Base-by-base conservation (phyloP, 169 alveolate genomes). In the Besnoitia besnoiti region DNA sequence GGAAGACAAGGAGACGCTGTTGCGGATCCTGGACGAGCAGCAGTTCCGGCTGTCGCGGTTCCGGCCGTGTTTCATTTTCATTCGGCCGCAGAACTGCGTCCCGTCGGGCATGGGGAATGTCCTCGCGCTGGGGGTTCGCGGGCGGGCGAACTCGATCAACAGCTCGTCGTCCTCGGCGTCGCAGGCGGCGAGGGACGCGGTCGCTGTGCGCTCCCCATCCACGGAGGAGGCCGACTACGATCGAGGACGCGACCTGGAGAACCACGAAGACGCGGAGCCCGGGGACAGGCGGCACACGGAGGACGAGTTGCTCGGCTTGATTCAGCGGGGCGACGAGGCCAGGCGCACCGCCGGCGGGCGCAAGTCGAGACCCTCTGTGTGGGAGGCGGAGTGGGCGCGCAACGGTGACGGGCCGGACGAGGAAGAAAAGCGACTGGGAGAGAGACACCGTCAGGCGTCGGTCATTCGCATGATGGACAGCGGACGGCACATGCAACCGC, bases 11-110 rank as follows among this genome's bases (percentile, higher is more conserved):
- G 92, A 89, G 84, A 89, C 67, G 88, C 88, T 89, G 7, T 39
- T 89, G 61, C 92, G 82, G 35, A 89, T 89, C 7, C 62, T 89
- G 24, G 92, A 89, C 75, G 92, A 89, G 79, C 92, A 89, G 92
- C 92, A 89, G 79, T 89, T 89, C 44, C 67, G 92, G 1, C 77
- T 89, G 40, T 89, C 92, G 3, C 87, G 92, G n/a, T 89, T 89
- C 88, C 49, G 88, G 39, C 92, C 92, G 49, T 89, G 92, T 39
- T 50, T 89, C 37, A 35, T 89, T 44, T 47, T 89, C 37, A 89
- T 89, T 47, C 37, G 92, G 4, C 92, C 92, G 21, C 92, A 89
- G 42, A 82, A 37, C 55, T 90, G 91, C 84, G 47, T 77, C 59
- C 87, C 87, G 30, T 37, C 87, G 59, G 55, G 61, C 87, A 35